Evolutionary conservation across 2,329 filamentous ascomycete genomes (phyloP).

Genomic region (Ceratocystis cacaofunesta): DNA sequence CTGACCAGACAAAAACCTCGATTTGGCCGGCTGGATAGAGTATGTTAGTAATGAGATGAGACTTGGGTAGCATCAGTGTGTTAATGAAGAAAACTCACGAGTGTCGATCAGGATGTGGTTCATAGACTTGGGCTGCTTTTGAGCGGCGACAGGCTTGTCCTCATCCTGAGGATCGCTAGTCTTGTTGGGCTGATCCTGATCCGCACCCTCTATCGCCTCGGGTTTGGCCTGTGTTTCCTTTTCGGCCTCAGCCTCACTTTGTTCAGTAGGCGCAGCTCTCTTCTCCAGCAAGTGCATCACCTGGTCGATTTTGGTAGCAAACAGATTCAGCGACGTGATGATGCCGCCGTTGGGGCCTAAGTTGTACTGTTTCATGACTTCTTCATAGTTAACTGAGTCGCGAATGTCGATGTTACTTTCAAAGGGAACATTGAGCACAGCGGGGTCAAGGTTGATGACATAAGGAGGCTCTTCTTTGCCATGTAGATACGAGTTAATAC

Average conservation of each 20-base stretch:
- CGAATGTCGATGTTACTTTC: slow-evolving; percentile 98
- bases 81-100: slow-evolving; percentile 26
- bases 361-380: slow-evolving; percentile 99
- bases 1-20: slow-evolving; percentile 97
- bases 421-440: slow-evolving; percentile 84
- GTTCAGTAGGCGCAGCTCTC: slow-evolving; percentile 41
- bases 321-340: slow-evolving; percentile 85
- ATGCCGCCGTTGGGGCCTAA: slow-evolving; percentile 95
- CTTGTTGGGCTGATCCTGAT: slow-evolving; percentile 88
- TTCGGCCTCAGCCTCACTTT: slow-evolving; percentile 31
- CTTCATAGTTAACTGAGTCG: slow-evolving; percentile 97
- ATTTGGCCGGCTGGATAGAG: slow-evolving; percentile 61
- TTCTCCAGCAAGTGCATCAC: slow-evolving; percentile 83
- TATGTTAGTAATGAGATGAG: neutral
- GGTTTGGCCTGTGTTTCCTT: slow-evolving; percentile 81
- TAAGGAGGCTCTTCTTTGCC: slow-evolving; percentile 69
- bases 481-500: slow-evolving; percentile 88
- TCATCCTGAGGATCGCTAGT: slow-evolving; percentile 82
- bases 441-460: slow-evolving; percentile 92
- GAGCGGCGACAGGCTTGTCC: slow-evolving; percentile 46
- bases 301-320: slow-evolving; percentile 96
- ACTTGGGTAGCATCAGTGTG: neutral
- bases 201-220: slow-evolving; percentile 89
- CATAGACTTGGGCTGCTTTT: slow-evolving; percentile 47
- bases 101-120: slow-evolving; percentile 88